These are phyloP conservation scores for Saksenaea oblongispora DNA, from an alignment of 371 early-diverging fungal genomes.

Conservation along the genomic window DNA sequence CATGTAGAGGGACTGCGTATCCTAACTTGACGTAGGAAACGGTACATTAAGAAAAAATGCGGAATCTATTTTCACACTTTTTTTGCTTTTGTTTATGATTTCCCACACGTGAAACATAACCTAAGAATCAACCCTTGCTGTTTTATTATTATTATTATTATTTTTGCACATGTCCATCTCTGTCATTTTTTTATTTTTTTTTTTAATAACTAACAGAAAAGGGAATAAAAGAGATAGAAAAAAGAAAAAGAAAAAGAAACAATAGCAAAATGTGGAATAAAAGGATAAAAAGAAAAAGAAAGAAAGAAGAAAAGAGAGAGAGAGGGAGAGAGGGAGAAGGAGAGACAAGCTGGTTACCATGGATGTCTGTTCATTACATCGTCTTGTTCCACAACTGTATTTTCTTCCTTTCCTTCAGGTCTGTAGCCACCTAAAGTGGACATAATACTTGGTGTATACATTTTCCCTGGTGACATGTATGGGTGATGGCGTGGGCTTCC, in stretches of 20 bases:
- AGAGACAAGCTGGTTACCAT: not conserved
- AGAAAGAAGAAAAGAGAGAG: not conserved
- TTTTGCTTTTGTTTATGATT: not conserved
- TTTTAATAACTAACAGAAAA: conserved; percentile 3
- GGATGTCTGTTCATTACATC: not conserved
- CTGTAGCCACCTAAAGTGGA: not conserved
- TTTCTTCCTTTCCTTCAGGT: not conserved
- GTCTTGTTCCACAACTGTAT: not conserved
- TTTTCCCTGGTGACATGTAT: conserved; percentile 1
- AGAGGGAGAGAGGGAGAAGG: not conserved
- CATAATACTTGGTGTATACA: not conserved
- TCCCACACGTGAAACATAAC: not conserved
- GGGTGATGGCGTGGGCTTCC: not conserved
- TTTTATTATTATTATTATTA: not conserved
- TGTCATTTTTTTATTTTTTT: not conserved
- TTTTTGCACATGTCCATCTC: not conserved
- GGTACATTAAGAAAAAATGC: not conserved
- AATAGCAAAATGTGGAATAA: too few species aligned
- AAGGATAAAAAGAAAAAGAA: not conserved
- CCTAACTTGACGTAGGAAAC: not conserved
- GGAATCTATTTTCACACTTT: too few species aligned
- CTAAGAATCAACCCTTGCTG: not conserved
- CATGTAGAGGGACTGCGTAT: conserved; percentile 3
- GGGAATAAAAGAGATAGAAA: not conserved
- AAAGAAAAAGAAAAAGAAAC: not conserved